phyloP scores from a whole-genome alignment of 78 protist species.

The Trichosphaerium sp. region DNA sequence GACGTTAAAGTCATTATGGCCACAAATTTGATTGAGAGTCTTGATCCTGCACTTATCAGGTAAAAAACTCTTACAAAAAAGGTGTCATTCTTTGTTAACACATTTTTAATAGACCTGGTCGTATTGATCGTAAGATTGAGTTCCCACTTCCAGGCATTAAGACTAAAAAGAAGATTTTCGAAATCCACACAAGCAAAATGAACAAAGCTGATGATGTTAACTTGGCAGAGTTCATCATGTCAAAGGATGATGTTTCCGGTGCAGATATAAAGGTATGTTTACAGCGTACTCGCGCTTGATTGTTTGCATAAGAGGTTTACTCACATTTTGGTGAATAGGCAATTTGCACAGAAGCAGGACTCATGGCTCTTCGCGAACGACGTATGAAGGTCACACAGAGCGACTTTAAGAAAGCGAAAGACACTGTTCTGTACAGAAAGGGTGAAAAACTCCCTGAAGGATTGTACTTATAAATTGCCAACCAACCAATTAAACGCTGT shows the following conservation, averaged over 20 bases:
- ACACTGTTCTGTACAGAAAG: conserved; percentile 94
- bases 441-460: conserved; percentile 80
- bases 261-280: conserved; percentile 91
- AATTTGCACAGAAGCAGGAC: conserved; percentile 99
- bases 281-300: too few relatives aligned
- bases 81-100: too few relatives aligned
- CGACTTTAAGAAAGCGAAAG: conserved; percentile 95
- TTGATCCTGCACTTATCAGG: conserved; percentile 90
- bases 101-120: conserved; percentile 98
- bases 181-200: conserved; percentile 90
- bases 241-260: conserved; percentile 96
- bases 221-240: conserved; percentile 88
- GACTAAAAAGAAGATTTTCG: conserved; percentile 82
- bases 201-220: conserved; percentile 92
- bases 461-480: conserved; percentile 61
- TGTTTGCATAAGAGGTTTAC: too few relatives aligned
- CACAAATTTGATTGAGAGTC: conserved; percentile 90
- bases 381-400: conserved; percentile 91
- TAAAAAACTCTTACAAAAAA: too few relatives aligned
- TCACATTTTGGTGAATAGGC: conserved; percentile 69
- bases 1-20: conserved; percentile 99
- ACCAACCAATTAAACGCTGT: too few relatives aligned
- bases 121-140: conserved; percentile 99
- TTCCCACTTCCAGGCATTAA: conserved; percentile 96
- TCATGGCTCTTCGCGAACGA: conserved; percentile 97